phyloP scores from a whole-genome alignment of 208 protist species.

The Tetramitus jugosus region DNA sequence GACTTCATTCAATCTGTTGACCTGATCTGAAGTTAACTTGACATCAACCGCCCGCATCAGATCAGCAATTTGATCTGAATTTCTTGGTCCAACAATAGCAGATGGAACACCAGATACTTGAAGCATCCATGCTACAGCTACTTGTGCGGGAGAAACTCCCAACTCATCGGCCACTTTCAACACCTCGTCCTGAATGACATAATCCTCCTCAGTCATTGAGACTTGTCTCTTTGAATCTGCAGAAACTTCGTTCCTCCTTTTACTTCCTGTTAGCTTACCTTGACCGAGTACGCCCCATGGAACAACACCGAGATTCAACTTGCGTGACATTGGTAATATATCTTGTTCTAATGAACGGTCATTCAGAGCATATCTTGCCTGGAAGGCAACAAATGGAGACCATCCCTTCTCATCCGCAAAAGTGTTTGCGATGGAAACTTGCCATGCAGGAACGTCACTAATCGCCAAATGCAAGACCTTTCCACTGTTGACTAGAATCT shows the following conservation, averaged over 20 bases:
- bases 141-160: background rate
- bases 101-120: background rate
- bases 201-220: background rate
- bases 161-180: background rate
- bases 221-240: background rate
- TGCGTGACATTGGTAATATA: background rate
- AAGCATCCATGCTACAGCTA: background rate
- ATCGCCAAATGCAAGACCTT: constrained; percentile 12
- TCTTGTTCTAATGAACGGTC: background rate
- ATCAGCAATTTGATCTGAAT: background rate
- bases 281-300: background rate
- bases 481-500: background rate
- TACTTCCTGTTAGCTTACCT: background rate
- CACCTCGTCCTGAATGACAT: background rate
- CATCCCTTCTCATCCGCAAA: background rate
- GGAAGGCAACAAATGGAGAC: background rate
- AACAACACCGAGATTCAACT: background rate
- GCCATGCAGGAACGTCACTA: constrained; percentile 12
- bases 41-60: background rate
- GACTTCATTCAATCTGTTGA: constrained; percentile 1
- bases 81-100: background rate
- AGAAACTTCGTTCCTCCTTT: background rate
- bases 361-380: background rate
- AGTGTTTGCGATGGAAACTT: background rate
- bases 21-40: background rate